Conservation (phyloP, 176 grass and related monocot genomes). For the Eremochloa ophiuroides region DNA sequence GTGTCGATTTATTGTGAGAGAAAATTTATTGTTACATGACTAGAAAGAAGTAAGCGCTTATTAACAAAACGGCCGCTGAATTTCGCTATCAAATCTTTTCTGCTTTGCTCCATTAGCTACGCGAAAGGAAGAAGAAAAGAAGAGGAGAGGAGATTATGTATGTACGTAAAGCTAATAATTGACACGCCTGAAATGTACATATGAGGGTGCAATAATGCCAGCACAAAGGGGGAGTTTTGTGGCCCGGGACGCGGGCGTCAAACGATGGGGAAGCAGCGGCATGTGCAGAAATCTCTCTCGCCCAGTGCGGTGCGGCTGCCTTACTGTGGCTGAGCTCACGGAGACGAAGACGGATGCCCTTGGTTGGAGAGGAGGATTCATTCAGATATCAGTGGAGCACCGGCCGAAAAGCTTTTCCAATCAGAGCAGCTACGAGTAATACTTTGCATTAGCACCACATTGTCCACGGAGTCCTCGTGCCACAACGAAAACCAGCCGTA, state of each 20-base stretch:
- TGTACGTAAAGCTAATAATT: not conserved
- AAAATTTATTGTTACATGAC: no score
- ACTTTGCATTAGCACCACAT: not conserved
- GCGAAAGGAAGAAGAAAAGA: not conserved
- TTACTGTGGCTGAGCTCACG: conserved; percentile 36
- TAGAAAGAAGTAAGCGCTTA: no score
- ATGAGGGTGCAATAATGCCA: conserved; percentile 10
- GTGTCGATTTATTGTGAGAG: no score
- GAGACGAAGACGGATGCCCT: not conserved
- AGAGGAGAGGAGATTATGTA: not conserved
- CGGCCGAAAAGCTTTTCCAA: conserved; percentile 11
- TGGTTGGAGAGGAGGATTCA: not conserved
- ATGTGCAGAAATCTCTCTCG: conserved; percentile 32
- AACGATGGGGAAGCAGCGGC: conserved; percentile 5
- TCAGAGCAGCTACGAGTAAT: conserved; percentile 21
- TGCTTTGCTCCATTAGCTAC: not conserved
- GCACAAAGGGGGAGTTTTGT: not conserved
- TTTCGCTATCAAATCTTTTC: conserved; percentile 17
- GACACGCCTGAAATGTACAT: conserved; percentile 21
- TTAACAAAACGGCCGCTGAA: no score
- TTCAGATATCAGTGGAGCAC: not conserved
- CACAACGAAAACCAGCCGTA: not conserved
- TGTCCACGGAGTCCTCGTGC: not conserved
- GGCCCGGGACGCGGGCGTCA: conserved; percentile 3
- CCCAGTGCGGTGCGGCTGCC: not conserved